Conservation (phyloP, 2,329 filamentous ascomycete species). For the Scedosporium boydii region DNA sequence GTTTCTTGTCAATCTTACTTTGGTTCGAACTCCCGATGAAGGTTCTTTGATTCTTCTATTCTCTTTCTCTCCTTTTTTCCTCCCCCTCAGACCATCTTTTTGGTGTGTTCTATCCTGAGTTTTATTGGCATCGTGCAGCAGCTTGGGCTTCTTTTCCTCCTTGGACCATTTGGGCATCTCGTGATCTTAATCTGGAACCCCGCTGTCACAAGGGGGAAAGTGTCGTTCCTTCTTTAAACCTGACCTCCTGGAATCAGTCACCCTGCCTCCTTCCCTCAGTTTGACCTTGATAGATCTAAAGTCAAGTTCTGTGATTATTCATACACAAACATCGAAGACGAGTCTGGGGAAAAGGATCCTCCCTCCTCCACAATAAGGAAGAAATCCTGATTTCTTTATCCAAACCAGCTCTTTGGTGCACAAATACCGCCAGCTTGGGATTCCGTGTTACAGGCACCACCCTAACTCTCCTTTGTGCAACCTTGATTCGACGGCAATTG, state of each 20-base stretch:
- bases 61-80: background rate
- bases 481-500: background rate
- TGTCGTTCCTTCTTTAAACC: background rate
- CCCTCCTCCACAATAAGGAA: too few species aligned
- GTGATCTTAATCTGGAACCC: constrained; percentile 1
- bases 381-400: too few species aligned
- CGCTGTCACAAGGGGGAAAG: background rate
- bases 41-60: background rate
- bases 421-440: too few species aligned
- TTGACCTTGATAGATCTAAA: background rate
- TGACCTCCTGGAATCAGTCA: background rate
- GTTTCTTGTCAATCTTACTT: too few species aligned
- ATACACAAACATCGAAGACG: too few species aligned
- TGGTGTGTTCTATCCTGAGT: too few species aligned
- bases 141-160: background rate
- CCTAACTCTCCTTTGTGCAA: background rate
- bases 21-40: too few species aligned
- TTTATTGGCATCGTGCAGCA: too few species aligned
- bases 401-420: too few species aligned
- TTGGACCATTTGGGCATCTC: background rate
- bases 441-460: background rate
- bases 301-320: too few species aligned
- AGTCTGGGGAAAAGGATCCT: too few species aligned
- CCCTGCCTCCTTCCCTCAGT: background rate
- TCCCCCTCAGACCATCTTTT: background rate